Percentiles rank a stretch among this genome's conserved stretches.
Evolutionary conservation across 768 basidiomycete species (phyloP).

Genomic region (Daedalea quercina): DNA sequence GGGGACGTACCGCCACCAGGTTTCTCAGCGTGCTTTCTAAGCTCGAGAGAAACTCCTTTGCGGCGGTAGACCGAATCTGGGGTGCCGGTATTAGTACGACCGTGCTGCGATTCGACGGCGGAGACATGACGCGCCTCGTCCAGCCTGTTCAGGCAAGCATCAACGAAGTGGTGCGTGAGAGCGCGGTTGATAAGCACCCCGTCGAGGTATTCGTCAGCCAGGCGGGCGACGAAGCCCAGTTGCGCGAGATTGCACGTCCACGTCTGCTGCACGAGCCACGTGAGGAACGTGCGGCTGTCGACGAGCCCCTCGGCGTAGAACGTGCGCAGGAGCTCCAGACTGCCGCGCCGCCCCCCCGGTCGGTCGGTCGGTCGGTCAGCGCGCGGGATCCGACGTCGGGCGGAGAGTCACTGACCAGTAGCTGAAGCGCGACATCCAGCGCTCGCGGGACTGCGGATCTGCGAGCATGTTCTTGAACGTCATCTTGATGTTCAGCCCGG

Average conservation of each 20-base stretch:
- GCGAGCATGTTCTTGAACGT: constrained; percentile 78
- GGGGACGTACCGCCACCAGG: constrained; percentile 50
- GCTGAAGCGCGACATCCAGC: constrained; percentile 73
- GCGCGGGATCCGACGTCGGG: background rate
- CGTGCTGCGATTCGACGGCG: background rate
- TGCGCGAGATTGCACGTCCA: constrained; percentile 75
- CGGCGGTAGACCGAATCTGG: constrained; percentile 45
- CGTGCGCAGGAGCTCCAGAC: constrained; percentile 62
- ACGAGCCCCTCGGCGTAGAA: constrained; percentile 80
- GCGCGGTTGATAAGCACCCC: constrained; percentile 64
- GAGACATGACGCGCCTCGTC: constrained; percentile 44
- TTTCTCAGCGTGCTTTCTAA: constrained; percentile 47
- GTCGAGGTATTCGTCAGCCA: constrained; percentile 77
- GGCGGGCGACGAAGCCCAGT: constrained; percentile 63
- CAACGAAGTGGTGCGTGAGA: constrained; percentile 60
- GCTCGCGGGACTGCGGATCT: constrained; percentile 61
- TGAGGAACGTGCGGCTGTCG: constrained; percentile 68
- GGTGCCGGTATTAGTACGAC: background rate
- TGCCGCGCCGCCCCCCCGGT: no score
- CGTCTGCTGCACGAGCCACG: constrained; percentile 78
- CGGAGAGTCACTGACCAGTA: constrained; percentile 49
- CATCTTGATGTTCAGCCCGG: constrained; percentile 74
- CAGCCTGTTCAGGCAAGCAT: constrained; percentile 63
- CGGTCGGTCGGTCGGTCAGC: background rate
- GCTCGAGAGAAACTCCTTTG: constrained; percentile 47